Evolutionary conservation across 805 yeast genomes (phyloP), one percentile per base, ranked within the genome.

Genomic region (Kodamaea hsintzibuensis): DNA sequence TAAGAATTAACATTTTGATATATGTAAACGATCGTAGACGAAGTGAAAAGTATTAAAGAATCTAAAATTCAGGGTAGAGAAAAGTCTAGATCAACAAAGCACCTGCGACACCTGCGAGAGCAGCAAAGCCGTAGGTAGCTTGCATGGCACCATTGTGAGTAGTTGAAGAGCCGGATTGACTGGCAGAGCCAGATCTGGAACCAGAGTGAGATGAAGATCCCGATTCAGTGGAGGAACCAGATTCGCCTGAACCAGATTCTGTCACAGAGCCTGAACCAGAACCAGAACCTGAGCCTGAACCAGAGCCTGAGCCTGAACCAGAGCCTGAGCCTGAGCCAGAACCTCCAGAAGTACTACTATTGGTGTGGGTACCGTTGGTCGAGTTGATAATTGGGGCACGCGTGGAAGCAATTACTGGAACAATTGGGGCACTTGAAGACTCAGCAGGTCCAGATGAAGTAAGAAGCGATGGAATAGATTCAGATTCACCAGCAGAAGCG

Each of bases 41-140:
- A 40, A 40, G 44, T 40, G 44, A 40, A 40, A 40, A 40, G 44
- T 17, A 40, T 40, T 40, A 40, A 40, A 3, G 35, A 17, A 40
- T 40, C 44, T 40, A 40, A 16, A 40, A 40, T 40, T 40, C 44
- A 30, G 44, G 25, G 25, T 22, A 22, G 6, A 16, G 17, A 7
- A n/a, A 39, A 9, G 44, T 40, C 44, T 61, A 63, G 55, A 63
- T 57, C 56, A 63, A 59, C 52, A 61, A 55, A 16, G 61, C 54
- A 51, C 67, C 68, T 38, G 55, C 54, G 22, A 55, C 52, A 40
- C 57, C 56, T 40, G 61, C 63, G 33, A 59, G 60, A 30, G 56
- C 57, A 17, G 61, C 62, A 19, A 60, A 14, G 30, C 65, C 63
- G 54, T 51, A 55, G n/a, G 52, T 52, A 22, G 52, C 48, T 22